Percentiles rank a stretch among this genome's conserved stretches.
Conservation (phyloP, 139 green algal genomes). For the Tetradesmus lagerheimii region DNA sequence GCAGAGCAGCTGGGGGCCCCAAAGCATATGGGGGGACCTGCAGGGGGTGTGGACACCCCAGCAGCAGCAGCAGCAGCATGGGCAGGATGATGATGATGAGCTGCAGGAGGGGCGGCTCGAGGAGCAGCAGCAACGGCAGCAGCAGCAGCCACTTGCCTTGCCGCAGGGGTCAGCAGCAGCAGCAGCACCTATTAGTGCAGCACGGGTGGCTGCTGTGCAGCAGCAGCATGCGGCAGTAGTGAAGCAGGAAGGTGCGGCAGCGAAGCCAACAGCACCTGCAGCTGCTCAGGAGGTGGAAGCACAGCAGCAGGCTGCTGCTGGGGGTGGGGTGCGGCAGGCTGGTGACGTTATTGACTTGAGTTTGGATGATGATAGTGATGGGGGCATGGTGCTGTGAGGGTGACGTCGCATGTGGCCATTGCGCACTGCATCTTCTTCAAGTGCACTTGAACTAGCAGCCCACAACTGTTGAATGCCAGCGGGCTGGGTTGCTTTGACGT, state of each 20-base stretch:
- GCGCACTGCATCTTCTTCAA: too few species aligned
- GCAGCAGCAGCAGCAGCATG: not conserved
- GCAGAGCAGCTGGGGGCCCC: not conserved
- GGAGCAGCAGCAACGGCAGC: not conserved
- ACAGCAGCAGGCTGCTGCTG: not conserved
- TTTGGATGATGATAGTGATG: not conserved
- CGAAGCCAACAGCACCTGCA: not conserved
- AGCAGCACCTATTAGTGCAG: not conserved
- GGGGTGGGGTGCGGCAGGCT: not conserved
- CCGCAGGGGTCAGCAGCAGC: not conserved
- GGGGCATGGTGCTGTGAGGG: not conserved
- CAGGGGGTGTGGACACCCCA: not conserved
- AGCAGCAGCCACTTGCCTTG: not conserved
- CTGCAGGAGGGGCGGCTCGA: too few species aligned
- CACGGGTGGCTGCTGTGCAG: not conserved
- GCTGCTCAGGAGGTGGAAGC: not conserved
- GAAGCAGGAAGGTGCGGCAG: not conserved
- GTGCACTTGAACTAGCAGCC: too few species aligned
- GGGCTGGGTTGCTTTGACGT: too few species aligned
- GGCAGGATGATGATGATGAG: too few species aligned
- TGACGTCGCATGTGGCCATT: too few species aligned
- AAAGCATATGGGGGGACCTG: slow-evolving; percentile 8
- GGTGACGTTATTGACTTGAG: not conserved
- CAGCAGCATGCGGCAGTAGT: not conserved
- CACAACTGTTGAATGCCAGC: too few species aligned